phyloP scores from a whole-genome alignment of 2,329 filamentous ascomycete genomes.

The Microascus cirrosus region DNA sequence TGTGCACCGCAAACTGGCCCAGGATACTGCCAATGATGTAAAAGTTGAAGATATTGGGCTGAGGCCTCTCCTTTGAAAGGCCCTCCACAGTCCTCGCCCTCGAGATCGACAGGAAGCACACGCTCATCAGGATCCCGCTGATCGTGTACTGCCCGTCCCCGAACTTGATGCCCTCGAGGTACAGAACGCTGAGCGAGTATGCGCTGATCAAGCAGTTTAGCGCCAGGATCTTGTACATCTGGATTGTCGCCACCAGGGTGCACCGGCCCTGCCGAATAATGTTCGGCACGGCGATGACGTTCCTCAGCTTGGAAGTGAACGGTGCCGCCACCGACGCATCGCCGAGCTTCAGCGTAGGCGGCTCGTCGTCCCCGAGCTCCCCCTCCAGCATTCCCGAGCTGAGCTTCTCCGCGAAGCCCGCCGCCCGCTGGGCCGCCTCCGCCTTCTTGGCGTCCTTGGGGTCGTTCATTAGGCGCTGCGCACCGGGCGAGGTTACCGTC shows the following conservation, averaged over 20 bases:
- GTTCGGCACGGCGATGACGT: slow-evolving; percentile 94
- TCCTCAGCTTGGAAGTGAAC: slow-evolving; percentile 94
- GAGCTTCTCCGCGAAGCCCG: slow-evolving; percentile 75
- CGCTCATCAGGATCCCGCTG: slow-evolving; percentile 98
- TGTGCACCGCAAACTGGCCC: slow-evolving; percentile 93
- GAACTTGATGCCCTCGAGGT: slow-evolving; percentile 98
- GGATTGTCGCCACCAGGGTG: slow-evolving; percentile 94
- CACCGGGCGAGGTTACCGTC: slow-evolving; percentile 56
- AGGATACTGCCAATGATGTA: slow-evolving; percentile 98
- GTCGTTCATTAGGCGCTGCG: slow-evolving; percentile 46
- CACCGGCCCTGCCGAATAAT: slow-evolving; percentile 97
- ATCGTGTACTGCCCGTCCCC: slow-evolving; percentile 97
- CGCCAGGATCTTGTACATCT: slow-evolving; percentile 99
- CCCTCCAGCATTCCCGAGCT: slow-evolving; percentile 81
- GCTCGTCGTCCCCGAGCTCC: slow-evolving; percentile 79
- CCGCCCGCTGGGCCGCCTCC: slow-evolving; percentile 60
- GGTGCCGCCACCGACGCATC: slow-evolving; percentile 95
- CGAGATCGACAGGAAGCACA: slow-evolving; percentile 98
- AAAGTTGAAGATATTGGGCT: slow-evolving; percentile 97
- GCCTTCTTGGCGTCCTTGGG: slow-evolving; percentile 48
- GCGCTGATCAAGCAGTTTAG: slow-evolving; percentile 96
- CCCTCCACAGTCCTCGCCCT: slow-evolving; percentile 91
- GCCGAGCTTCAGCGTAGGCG: slow-evolving; percentile 90
- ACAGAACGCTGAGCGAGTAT: slow-evolving; percentile 92
- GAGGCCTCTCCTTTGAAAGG: slow-evolving; percentile 90